phyloP scores from a whole-genome alignment of 768 basidiomycete species.

The Psilocybe subaeruginosa region DNA sequence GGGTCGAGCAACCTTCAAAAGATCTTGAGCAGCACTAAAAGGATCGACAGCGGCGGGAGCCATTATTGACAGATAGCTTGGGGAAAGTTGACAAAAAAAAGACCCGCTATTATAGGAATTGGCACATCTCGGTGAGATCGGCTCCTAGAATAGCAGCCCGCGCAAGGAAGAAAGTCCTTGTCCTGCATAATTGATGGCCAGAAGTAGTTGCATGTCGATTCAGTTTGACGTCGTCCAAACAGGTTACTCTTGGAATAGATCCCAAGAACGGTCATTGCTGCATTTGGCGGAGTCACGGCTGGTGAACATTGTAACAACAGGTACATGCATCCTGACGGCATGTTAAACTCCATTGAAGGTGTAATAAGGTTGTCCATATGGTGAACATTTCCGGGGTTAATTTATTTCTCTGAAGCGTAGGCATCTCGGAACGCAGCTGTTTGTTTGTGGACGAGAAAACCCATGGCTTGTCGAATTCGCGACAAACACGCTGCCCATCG shows the following conservation, averaged over 20 bases:
- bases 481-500: neutral
- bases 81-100: constrained; percentile 4
- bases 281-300: constrained; percentile 9
- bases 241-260: constrained; percentile 12
- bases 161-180: constrained; percentile 2
- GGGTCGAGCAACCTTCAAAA: constrained; percentile 9
- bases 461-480: neutral
- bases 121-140: constrained; percentile 2
- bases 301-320: constrained; percentile 4
- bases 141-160: neutral
- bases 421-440: neutral
- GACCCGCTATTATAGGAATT: constrained; percentile 13
- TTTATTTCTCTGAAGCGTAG: neutral
- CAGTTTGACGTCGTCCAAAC: constrained; percentile 13
- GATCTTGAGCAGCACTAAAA: constrained; percentile 4
- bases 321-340: constrained; percentile 14
- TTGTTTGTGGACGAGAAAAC: neutral
- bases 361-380: constrained; percentile 8
- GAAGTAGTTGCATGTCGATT: constrained; percentile 7
- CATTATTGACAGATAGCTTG: constrained; percentile 9
- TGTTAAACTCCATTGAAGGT: constrained; percentile 13
- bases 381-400: constrained; percentile 4
- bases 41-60: constrained; percentile 6
- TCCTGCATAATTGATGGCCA: constrained; percentile 6
- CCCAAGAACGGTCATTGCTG: constrained; percentile 16